Evolutionary conservation across 140 eudicot genomes (phyloP).

Genomic region (Ambrosia hybrid): DNA sequence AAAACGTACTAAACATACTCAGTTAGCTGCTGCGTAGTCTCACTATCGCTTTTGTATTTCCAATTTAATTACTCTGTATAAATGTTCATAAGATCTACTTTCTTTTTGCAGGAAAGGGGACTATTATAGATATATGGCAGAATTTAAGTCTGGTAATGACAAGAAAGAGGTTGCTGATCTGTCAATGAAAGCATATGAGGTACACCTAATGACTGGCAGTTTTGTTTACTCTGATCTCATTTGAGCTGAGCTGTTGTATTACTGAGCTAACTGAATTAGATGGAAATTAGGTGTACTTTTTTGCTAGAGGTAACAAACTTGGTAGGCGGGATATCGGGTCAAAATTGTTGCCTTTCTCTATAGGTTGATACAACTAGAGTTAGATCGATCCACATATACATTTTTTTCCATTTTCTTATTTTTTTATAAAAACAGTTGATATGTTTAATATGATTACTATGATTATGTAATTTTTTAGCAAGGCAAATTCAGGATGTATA

Average conservation of each 20-base stretch:
- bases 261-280: constrained; percentile 5
- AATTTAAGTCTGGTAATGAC: constrained; percentile 75
- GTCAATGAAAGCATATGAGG: constrained; percentile 91
- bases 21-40: neutral
- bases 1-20: neutral
- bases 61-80: neutral
- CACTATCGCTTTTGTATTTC: neutral
- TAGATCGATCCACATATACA: too few species aligned
- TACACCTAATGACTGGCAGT: constrained; percentile 10
- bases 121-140: constrained; percentile 84
- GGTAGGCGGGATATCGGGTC: too few species aligned
- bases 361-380: too few species aligned
- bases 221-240: too few species aligned
- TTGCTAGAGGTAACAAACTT: too few species aligned
- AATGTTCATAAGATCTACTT: neutral
- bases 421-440: too few species aligned
- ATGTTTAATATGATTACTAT: too few species aligned
- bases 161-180: constrained; percentile 91
- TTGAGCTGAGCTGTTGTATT: too few species aligned
- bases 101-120: constrained; percentile 85
- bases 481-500: too few species aligned
- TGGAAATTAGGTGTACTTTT: neutral
- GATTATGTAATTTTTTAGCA: too few species aligned
- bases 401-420: too few species aligned
- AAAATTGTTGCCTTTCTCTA: too few species aligned